A percentile compares a stretch with the other conserved stretches of the same genome.
phyloP scores from a whole-genome alignment of 768 basidiomycete genomes.

The Suillus fuscotomentosus region DNA sequence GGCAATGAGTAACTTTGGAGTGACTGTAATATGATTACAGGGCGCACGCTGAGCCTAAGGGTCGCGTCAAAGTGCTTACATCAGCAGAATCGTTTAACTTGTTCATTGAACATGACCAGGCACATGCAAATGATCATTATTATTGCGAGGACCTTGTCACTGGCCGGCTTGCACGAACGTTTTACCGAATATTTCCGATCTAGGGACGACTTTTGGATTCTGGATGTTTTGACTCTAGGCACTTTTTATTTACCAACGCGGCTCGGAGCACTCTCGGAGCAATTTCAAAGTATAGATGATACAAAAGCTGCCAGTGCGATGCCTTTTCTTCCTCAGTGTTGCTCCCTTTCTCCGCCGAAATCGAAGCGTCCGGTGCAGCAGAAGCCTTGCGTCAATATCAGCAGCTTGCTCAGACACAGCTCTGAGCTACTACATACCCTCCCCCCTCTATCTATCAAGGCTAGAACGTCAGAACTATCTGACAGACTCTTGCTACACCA shows the following conservation, averaged over 20 bases:
- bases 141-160: neutral
- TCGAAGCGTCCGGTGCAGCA: neutral
- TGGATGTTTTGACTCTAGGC: neutral
- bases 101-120: neutral
- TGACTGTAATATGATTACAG: too few species aligned
- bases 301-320: neutral
- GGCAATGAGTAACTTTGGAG: neutral
- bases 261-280: neutral
- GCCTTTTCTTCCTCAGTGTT: neutral
- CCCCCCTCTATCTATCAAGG: neutral
- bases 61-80: neutral
- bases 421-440: neutral
- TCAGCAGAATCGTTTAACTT: neutral
- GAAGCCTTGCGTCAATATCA: neutral
- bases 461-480: neutral
- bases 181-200: neutral
- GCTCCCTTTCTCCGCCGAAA: neutral
- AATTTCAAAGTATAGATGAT: neutral
- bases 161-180: neutral
- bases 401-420: neutral
- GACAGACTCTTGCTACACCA: neutral
- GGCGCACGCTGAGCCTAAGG: too few species aligned
- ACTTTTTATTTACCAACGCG: neutral
- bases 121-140: neutral
- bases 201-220: neutral